Evolutionary conservation across 495 filamentous ascomycete species (phyloP).

Genomic region (Parathielavia appendiculata): DNA sequence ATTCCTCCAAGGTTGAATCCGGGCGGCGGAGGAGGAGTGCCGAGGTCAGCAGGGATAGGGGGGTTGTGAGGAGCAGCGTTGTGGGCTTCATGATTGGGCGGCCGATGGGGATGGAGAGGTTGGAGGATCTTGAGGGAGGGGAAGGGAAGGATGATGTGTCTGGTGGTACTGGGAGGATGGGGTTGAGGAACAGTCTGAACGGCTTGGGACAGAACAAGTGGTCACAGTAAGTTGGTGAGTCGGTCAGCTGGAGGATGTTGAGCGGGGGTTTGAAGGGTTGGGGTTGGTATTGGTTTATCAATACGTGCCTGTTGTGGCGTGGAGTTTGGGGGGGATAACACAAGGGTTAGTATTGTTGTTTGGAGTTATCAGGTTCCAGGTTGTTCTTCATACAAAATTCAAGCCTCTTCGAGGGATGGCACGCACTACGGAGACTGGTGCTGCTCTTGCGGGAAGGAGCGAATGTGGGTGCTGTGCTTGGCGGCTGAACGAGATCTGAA

Average conservation of each 20-base stretch:
- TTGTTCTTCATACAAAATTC: too few relatives aligned
- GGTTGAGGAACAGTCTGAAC: conserved; percentile 35
- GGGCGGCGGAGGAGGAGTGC: conserved; percentile 9
- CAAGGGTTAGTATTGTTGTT: too few relatives aligned
- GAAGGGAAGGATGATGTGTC: conserved; percentile 11
- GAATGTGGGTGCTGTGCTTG: too few relatives aligned
- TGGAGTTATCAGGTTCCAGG: too few relatives aligned
- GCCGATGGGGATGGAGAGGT: conserved; percentile 24
- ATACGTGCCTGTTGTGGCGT: background rate
- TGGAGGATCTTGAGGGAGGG: conserved; percentile 28
- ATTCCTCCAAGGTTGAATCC: conserved; percentile 22
- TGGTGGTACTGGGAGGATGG: conserved; percentile 21
- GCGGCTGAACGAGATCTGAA: background rate
- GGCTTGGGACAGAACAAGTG: conserved; percentile 34
- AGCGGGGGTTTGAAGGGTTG: conserved; percentile 1
- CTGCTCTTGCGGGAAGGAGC: background rate
- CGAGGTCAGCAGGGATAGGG: background rate
- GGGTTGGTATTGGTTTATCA: background rate
- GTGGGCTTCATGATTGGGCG: conserved; percentile 20
- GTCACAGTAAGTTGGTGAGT: conserved; percentile 8
- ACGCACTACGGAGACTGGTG: too few relatives aligned
- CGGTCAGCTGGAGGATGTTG: conserved; percentile 5
- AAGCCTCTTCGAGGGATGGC: too few relatives aligned
- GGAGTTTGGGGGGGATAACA: background rate
- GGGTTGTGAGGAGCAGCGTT: conserved; percentile 24